Evolutionary conservation across 2,329 filamentous ascomycete genomes (phyloP), one percentile per base, ranked within the genome.

Genomic region (Calonectria hawksworthii): DNA sequence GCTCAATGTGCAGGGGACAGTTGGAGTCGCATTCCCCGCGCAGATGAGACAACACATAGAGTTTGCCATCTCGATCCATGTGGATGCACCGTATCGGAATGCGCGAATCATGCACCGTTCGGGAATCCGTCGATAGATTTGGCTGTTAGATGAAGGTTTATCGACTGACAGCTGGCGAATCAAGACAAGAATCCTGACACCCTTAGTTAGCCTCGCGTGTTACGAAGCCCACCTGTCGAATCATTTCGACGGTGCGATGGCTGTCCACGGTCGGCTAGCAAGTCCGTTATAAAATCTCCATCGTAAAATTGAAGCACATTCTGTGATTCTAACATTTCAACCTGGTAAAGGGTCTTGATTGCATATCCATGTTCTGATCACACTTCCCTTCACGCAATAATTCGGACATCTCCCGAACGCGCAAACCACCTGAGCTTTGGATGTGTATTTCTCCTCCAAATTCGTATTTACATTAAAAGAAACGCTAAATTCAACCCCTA

Each of bases 231-330:
- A 18, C 16, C 14, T 6, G 36, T 4, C 38, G 16, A 16, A 21
- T 21, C 7, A 41, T 21, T 18, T 41, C 38, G 16, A 18, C 16
- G 6, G 4, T 3, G 16, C 16, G 18, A 44, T 44, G 41, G 1
- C 2, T 21, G 18, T 18, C 2, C 7, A 7, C 4, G 41, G 21
- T 44, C 9, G 10, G 3, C 0, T 10, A n/a, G 8, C 2, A 21
- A 7, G 18, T 9, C 7, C 41, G 21, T 38, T 1, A 4, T 4
- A 38, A 16, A 16, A 4, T 7, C 4, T 38, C 5, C 13, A n/a
- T n/a, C 36, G 3, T 10, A 2, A 14, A 9, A 9, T 36, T 36
- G 34, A 36, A 36, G 10, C 14, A 13, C 14, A 36, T 36, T n/a
- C n/a, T n/a, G n/a, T n/a, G n/a, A n/a, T n/a, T n/a, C n/a, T n/a